Evolutionary conservation across 1,284 basidiomycete species (phyloP).

Genomic region (Cryptococcus sp.): DNA sequence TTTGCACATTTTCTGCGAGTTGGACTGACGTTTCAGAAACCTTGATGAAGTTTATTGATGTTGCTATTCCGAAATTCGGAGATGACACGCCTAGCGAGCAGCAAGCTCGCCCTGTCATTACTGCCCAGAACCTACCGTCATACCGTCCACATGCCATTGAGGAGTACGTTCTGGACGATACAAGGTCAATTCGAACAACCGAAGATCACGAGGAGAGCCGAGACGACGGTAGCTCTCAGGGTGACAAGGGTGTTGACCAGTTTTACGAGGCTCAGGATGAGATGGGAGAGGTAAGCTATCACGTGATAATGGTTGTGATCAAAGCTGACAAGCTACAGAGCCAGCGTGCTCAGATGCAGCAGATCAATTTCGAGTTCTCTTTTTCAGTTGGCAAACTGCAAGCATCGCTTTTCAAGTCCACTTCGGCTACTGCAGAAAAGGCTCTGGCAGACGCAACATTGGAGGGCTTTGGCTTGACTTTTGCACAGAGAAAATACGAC

Average conservation of each 20-base stretch:
- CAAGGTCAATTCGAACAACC: conserved; percentile 22
- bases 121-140: conserved; percentile 18
- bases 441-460: conserved; percentile 73
- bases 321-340: conserved; percentile 10
- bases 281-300: conserved; percentile 54
- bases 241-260: conserved; percentile 53
- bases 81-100: conserved; percentile 42
- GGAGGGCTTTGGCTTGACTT: conserved; percentile 71
- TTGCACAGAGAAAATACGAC: conserved; percentile 73
- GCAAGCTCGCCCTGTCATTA: not conserved
- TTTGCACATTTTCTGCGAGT: not conserved
- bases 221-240: conserved; percentile 40
- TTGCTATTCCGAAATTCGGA: conserved; percentile 80
- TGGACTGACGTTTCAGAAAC: conserved; percentile 51
- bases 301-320: not conserved
- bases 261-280: conserved; percentile 75
- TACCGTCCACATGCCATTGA: conserved; percentile 53
- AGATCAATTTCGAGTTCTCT: conserved; percentile 81
- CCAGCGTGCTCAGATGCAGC: conserved; percentile 57
- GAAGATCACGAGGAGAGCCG: conserved; percentile 57
- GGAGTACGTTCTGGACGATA: conserved; percentile 68
- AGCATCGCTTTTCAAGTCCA: conserved; percentile 69
- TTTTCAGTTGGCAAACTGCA: conserved; percentile 87
- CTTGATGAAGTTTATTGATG: conserved; percentile 88
- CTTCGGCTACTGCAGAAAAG: conserved; percentile 33